A percentile compares a stretch with the other conserved stretches of the same genome.
Evolutionary conservation across 331 rosid genomes (phyloP).

Genomic region (Malus hybrid): DNA sequence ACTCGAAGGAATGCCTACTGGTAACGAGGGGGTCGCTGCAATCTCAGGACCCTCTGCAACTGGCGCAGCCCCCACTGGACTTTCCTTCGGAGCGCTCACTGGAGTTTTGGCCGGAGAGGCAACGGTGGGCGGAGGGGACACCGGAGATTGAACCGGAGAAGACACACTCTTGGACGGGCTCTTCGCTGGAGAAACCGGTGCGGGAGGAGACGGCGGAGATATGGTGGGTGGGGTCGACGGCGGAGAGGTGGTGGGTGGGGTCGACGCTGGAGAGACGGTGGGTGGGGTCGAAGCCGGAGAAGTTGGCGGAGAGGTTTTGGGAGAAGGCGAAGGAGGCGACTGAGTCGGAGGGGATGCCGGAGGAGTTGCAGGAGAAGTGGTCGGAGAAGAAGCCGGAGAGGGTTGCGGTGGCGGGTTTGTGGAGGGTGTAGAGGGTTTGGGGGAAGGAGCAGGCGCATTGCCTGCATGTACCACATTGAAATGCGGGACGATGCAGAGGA

Average conservation of each 20-base stretch:
- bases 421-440: constrained; percentile 25
- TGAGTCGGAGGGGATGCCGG: constrained; percentile 27
- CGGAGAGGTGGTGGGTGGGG: constrained; percentile 30
- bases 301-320: constrained; percentile 31
- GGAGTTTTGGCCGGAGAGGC: constrained; percentile 31
- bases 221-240: constrained; percentile 7
- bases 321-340: constrained; percentile 43
- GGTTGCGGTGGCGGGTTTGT: constrained; percentile 16
- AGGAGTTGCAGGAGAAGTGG: constrained; percentile 12
- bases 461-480: constrained; percentile 20
- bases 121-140: constrained; percentile 24
- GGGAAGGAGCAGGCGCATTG: constrained; percentile 70
- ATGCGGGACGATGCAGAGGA: constrained; percentile 11
- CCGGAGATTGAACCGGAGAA: constrained; percentile 41
- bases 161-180: constrained; percentile 37
- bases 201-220: constrained; percentile 29
- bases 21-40: constrained; percentile 33
- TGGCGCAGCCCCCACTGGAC: constrained; percentile 40
- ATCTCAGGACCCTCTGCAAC: constrained; percentile 41
- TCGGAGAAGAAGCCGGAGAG: constrained; percentile 9
- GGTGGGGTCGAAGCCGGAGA: constrained; percentile 36
- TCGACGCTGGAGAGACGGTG: constrained; percentile 21
- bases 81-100: constrained; percentile 25
- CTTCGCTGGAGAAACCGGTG: constrained; percentile 34
- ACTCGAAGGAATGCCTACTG: constrained; percentile 41